These are phyloP conservation scores for Populus hybrid DNA, from an alignment of 441 rosid species.

Conservation along the genomic window DNA sequence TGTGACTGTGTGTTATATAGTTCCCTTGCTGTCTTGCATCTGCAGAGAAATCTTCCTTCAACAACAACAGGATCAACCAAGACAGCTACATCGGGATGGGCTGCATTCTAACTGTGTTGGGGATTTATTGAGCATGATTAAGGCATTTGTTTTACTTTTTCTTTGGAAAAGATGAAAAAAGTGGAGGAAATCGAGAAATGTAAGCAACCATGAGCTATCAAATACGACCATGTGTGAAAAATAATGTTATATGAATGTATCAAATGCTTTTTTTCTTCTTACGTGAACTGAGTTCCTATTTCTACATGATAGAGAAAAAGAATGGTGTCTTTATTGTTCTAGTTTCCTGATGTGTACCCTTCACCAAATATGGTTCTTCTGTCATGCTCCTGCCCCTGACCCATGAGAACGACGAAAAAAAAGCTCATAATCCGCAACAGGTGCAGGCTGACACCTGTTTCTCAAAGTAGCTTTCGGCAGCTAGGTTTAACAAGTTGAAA, in stretches of 20 bases:
- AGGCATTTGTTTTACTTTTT: conserved; percentile 23
- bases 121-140: conserved; percentile 17
- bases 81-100: conserved; percentile 89
- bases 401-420: too few species aligned
- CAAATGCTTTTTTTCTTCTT: conserved; percentile 10
- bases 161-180: conserved; percentile 5
- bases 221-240: conserved; percentile 27
- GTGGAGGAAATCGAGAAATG: conserved; percentile 14
- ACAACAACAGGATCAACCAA: conserved; percentile 36
- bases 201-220: conserved; percentile 23
- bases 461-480: too few species aligned
- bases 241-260: conserved; percentile 24
- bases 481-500: too few species aligned
- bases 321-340: conserved; percentile 6
- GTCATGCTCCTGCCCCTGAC: too few species aligned
- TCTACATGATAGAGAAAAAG: conserved; percentile 17
- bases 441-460: too few species aligned
- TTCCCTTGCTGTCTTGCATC: conserved; percentile 15
- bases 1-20: background rate
- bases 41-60: conserved; percentile 83
- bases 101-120: conserved; percentile 60
- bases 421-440: too few species aligned
- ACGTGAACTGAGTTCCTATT: conserved; percentile 13
- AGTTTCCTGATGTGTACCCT: too few species aligned
- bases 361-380: too few species aligned